phyloP scores from a whole-genome alignment of 2,329 filamentous ascomycete genomes.

The Microsporum audouinii region DNA sequence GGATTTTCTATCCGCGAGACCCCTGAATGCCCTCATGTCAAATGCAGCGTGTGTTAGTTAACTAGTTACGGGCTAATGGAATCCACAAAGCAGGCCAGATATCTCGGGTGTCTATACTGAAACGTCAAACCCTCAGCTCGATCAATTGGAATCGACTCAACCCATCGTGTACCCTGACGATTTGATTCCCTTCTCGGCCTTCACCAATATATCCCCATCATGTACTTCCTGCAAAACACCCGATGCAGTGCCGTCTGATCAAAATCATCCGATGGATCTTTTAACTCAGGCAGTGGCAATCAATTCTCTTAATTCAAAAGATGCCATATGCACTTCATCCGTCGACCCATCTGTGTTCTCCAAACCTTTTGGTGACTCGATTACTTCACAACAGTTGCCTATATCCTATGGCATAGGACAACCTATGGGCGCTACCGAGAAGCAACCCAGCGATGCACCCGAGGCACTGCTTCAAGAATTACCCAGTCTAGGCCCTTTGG shows the following conservation, averaged over 20 bases:
- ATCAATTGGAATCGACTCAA: neutral
- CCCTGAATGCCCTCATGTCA: neutral
- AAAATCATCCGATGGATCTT: neutral
- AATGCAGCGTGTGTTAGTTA: neutral
- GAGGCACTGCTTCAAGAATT: neutral
- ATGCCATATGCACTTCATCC: neutral
- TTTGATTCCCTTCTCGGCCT: neutral
- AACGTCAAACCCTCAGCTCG: neutral
- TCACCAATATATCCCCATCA: neutral
- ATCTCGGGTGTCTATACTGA: neutral
- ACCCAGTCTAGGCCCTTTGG: neutral
- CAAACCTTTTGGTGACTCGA: neutral
- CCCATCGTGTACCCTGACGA: neutral
- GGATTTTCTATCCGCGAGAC: neutral
- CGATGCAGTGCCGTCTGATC: neutral
- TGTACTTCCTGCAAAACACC: neutral
- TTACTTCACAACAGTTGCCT: neutral
- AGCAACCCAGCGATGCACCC: neutral
- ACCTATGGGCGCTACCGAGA: neutral
- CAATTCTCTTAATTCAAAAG: neutral
- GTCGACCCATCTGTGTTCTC: neutral
- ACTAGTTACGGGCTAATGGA: neutral
- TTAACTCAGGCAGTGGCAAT: neutral
- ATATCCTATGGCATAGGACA: neutral
- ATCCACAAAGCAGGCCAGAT: neutral